Evolutionary conservation across 106 monocot species (phyloP), one percentile per base, ranked within the genome.

Genomic region (Agapanthus africanus): DNA sequence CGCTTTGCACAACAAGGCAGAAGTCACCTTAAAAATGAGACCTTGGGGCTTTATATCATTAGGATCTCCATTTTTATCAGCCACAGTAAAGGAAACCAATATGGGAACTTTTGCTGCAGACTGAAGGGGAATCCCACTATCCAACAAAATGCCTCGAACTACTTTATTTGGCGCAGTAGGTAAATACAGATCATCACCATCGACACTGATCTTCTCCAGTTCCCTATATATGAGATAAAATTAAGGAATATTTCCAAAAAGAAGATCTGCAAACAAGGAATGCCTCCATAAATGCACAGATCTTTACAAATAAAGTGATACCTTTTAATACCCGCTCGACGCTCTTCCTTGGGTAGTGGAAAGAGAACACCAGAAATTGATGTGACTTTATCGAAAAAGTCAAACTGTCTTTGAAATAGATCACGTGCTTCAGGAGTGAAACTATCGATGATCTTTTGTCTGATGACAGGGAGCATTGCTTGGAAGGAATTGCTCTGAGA

Each of bases 81-180:
- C 79, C 11, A 99, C 97, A 79, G 90, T 85, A 72, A 99, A 99
- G 25, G 92, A 87, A 79, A 99, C 87, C 97, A 99, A 92, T 66
- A 99, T 99, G 42, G 97, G 97, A 75, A 99, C 97, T 85, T 99
- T 99, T 62, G 97, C 97, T 21, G 97, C 97, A 37, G 97, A 99
- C 64, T 99, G 97, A 35, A 99, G 85, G 32, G 92, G 97, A 71
- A 99, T 99, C 13, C 97, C 97, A 85, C 97, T 99, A 46, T 93
- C 97, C 80, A 93, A 37, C 63, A 83, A 80, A 73, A 99, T 99
- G 73, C 89, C 74, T 49, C 87, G 77, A 66, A 99, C 97, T 71
- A 99, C 79, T 76, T 90, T 99, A 67, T 87, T 92, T 73, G 92
- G 70, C 54, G 84, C 97, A 68, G 97, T 99, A 51, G 97, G 97